These are phyloP conservation scores for Dispira simplex DNA, from an alignment of 192 early-diverging fungal species.

Conservation along the genomic window DNA sequence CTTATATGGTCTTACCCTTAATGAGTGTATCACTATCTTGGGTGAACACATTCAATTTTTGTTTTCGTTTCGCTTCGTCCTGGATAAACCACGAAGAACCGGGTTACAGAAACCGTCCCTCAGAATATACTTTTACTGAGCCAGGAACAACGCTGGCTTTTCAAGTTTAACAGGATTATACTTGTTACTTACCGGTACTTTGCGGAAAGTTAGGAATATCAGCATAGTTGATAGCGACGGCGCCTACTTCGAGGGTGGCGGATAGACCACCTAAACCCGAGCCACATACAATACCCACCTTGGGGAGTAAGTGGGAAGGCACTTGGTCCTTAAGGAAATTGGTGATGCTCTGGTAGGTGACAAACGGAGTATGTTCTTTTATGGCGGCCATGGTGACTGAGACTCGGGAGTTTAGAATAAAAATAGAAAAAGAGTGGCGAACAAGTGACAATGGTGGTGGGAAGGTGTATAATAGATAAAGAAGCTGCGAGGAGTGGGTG, in stretches of 20 bases:
- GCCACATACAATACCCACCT: constrained; percentile 72
- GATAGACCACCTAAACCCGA: constrained; percentile 66
- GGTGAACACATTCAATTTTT: too few species aligned
- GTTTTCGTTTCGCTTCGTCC: not conserved
- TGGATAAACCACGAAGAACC: not conserved
- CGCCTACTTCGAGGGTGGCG: constrained; percentile 41
- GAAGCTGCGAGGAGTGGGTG: too few species aligned
- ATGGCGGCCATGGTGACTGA: not conserved
- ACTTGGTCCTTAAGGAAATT: constrained; percentile 27
- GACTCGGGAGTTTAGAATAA: too few species aligned
- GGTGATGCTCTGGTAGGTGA: constrained; percentile 30
- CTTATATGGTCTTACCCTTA: too few species aligned
- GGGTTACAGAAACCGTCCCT: too few species aligned
- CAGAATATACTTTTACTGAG: too few species aligned
- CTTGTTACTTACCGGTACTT: constrained; percentile 41
- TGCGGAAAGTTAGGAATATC: constrained; percentile 76
- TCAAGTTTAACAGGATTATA: too few species aligned
- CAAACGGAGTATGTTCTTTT: not conserved
- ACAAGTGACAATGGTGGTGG: too few species aligned
- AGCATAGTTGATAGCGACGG: constrained; percentile 48
- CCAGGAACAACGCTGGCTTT: too few species aligned
- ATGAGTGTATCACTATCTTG: too few species aligned
- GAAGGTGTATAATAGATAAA: too few species aligned
- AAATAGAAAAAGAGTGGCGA: too few species aligned
- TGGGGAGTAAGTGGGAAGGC: constrained; percentile 21